A percentile compares a stretch with the other conserved stretches of the same genome.
Conservation (phyloP, 768 basidiomycete species). For the Rhizopogon vesiculosus region DNA sequence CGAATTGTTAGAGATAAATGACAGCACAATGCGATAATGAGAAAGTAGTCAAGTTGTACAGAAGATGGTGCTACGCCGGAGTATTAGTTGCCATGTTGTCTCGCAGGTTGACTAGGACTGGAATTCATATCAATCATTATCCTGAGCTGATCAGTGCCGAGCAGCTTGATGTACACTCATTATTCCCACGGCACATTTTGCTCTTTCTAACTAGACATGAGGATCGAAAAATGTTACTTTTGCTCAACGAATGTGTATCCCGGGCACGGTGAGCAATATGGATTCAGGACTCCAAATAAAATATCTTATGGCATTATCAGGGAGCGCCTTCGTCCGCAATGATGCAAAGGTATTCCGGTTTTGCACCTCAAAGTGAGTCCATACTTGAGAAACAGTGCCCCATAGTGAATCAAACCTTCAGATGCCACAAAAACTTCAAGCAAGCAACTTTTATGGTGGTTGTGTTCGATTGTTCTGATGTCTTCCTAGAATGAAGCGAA, state of each 20-base stretch:
- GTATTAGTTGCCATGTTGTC: too few relatives aligned
- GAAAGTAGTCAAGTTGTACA: too few relatives aligned
- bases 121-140: too few relatives aligned
- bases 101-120: too few relatives aligned
- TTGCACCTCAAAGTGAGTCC: constrained; percentile 89
- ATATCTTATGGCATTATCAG: constrained; percentile 30
- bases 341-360: constrained; percentile 98
- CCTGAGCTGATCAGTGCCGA: too few relatives aligned
- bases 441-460: constrained; percentile 27
- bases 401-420: constrained; percentile 25
- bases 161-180: too few relatives aligned
- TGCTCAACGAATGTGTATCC: constrained; percentile 97
- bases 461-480: constrained; percentile 1
- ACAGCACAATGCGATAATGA: too few relatives aligned
- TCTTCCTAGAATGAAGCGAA: constrained; percentile 87
- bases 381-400: neutral
- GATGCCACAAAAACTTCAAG: constrained; percentile 99
- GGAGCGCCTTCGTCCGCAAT: constrained; percentile 94
- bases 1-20: neutral
- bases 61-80: too few relatives aligned
- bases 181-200: constrained; percentile 20
- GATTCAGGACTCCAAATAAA: neutral
- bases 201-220: constrained; percentile 45
- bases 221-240: constrained; percentile 98
- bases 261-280: constrained; percentile 67